These are phyloP conservation scores for Stephania japonica DNA, from an alignment of 164 flowering plant genomes.

Conservation along the genomic window DNA sequence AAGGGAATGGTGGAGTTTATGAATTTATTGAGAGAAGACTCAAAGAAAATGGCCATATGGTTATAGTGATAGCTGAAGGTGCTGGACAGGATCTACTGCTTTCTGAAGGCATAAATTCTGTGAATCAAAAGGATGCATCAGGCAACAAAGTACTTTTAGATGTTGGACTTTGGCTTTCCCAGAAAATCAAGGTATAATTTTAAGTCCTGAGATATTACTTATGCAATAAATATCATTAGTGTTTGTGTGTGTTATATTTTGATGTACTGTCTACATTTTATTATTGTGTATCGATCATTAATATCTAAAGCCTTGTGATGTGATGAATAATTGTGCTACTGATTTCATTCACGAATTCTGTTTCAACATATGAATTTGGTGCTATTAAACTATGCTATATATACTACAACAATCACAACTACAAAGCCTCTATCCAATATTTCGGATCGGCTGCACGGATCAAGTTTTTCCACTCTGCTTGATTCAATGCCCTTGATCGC, in stretches of 20 bases:
- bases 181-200: slow-evolving; percentile 55
- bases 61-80: slow-evolving; percentile 72
- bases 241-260: not conserved
- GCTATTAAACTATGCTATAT: not conserved
- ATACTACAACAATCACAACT: too few relatives aligned
- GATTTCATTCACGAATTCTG: not conserved
- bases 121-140: slow-evolving; percentile 54
- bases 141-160: slow-evolving; percentile 74
- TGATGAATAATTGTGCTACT: not conserved
- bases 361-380: not conserved
- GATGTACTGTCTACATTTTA: not conserved
- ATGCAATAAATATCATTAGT: not conserved
- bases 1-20: slow-evolving; percentile 64
- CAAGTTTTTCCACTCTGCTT: too few relatives aligned
- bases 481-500: too few relatives aligned
- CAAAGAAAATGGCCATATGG: slow-evolving; percentile 72
- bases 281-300: not conserved
- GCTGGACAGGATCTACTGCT: slow-evolving; percentile 66
- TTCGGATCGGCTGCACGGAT: too few relatives aligned
- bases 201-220: not conserved
- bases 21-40: slow-evolving; percentile 52
- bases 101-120: slow-evolving; percentile 18
- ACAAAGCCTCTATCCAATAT: too few relatives aligned
- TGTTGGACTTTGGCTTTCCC: slow-evolving; percentile 73
- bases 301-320: not conserved